A percentile compares a stretch with the other conserved stretches of the same genome.
phyloP scores from a whole-genome alignment of 805 yeast species.

The Saccharomycopsis fibuligera region DNA sequence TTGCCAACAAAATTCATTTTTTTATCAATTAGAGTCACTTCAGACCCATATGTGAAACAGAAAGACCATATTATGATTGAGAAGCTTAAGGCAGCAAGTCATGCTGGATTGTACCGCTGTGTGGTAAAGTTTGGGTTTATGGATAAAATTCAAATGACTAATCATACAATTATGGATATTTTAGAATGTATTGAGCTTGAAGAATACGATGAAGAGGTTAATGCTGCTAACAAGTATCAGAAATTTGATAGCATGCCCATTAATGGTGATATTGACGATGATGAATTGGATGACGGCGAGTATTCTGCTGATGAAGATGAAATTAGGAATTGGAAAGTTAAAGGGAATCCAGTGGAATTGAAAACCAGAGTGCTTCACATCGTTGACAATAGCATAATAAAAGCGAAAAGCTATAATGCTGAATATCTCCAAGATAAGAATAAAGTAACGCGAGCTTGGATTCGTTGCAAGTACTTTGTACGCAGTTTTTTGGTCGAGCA shows the following conservation, averaged over 20 bases:
- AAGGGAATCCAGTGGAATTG: slow-evolving; percentile 6
- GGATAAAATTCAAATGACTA: slow-evolving; percentile 30
- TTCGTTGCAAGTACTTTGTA: background rate
- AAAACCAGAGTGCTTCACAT: slow-evolving; percentile 26
- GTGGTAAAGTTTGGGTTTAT: slow-evolving; percentile 45
- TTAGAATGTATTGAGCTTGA: slow-evolving; percentile 13
- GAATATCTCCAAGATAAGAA: too few species aligned
- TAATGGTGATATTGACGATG: slow-evolving; percentile 19
- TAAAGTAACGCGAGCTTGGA: slow-evolving; percentile 4
- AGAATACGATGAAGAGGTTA: slow-evolving; percentile 20
- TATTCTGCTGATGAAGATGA: background rate
- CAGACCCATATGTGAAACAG: slow-evolving; percentile 36
- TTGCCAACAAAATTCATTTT: slow-evolving; percentile 41
- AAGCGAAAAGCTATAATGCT: slow-evolving; percentile 4
- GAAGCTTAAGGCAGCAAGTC: slow-evolving; percentile 28
- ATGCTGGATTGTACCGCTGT: slow-evolving; percentile 44
- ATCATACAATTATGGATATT: slow-evolving; percentile 23
- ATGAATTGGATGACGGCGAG: too few species aligned
- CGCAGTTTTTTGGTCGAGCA: slow-evolving; percentile 20
- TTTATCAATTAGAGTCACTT: slow-evolving; percentile 35
- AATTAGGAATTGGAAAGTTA: background rate
- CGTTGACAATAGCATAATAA: slow-evolving; percentile 25
- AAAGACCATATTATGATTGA: slow-evolving; percentile 38
- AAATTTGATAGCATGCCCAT: slow-evolving; percentile 3
- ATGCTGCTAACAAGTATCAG: slow-evolving; percentile 16